Evolutionary conservation across 345 rosid genomes (phyloP).

Genomic region (Salix suchowensis): DNA sequence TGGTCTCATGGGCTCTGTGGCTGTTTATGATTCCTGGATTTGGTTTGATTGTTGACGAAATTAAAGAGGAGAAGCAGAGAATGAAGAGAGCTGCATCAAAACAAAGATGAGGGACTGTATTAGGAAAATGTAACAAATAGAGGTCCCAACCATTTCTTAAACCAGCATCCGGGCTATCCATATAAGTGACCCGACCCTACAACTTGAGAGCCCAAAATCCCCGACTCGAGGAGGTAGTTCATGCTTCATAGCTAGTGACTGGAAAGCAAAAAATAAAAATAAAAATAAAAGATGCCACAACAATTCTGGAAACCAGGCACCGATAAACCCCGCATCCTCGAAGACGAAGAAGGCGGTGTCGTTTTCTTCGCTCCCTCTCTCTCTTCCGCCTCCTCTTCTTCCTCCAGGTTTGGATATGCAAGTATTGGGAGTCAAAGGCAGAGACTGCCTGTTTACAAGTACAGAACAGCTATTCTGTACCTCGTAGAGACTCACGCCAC

Average conservation of each 20-base stretch:
- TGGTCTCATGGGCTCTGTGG: too few species aligned
- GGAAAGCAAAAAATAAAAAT: neutral
- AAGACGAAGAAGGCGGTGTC: conserved; percentile 95
- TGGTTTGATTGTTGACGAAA: too few species aligned
- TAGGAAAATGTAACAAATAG: too few species aligned
- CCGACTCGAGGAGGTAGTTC: too few species aligned
- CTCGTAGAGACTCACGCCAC: conserved; percentile 87
- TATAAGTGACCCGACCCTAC: too few species aligned
- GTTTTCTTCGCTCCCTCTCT: conserved; percentile 48
- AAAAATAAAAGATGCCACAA: conserved; percentile 43
- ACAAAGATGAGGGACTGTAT: too few species aligned
- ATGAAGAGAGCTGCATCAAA: too few species aligned
- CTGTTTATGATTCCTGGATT: too few species aligned
- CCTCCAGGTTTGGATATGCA: conserved; percentile 75
- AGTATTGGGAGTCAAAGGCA: conserved; percentile 83
- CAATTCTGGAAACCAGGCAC: conserved; percentile 92
- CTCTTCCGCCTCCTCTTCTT: conserved; percentile 41
- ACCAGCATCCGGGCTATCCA: too few species aligned
- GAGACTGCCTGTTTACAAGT: conserved; percentile 84
- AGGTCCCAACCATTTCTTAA: too few species aligned
- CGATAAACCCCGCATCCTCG: conserved; percentile 75
- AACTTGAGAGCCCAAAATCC: too few species aligned
- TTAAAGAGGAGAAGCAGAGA: too few species aligned
- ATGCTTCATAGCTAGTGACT: neutral
- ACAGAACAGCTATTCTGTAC: conserved; percentile 71